Conservation (phyloP, 202 grass and related monocot species). For the Bolboschoenoplectus hybrid region DNA sequence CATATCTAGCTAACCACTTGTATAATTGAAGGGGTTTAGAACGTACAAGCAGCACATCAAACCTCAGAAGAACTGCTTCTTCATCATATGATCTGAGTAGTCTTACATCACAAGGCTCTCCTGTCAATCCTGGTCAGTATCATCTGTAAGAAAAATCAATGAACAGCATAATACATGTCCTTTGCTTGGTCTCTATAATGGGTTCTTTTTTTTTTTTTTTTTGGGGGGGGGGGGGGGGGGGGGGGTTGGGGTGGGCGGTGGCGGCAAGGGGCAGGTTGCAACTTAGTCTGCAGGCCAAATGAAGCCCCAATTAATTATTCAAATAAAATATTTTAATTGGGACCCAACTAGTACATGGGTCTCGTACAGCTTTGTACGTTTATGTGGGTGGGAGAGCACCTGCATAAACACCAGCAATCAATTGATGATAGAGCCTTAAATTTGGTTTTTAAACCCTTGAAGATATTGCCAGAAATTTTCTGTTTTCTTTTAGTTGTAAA, state of each 20-base stretch:
- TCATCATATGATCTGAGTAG: conserved; percentile 75
- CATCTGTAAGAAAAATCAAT: not conserved
- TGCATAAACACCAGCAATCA: not conserved
- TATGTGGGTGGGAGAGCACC: not conserved
- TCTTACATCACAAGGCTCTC: conserved; percentile 64
- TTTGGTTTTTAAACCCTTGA: not conserved
- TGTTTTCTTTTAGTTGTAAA: not conserved
- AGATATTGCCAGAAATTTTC: not conserved
- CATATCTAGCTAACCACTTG: conserved; percentile 10
- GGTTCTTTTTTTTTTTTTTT: not conserved
- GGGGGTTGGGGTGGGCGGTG: not conserved
- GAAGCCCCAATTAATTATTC: not conserved
- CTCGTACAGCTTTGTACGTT: too few relatives aligned
- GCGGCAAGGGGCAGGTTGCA: not conserved
- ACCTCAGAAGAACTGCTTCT: conserved; percentile 83
- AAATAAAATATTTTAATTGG: not conserved
- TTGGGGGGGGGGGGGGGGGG: not conserved
- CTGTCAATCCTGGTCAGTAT: conserved; percentile 68
- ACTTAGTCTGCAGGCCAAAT: not conserved
- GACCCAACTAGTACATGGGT: not conserved
- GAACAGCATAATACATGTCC: not conserved
- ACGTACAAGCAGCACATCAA: conserved; percentile 50
- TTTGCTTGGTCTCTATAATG: not conserved
- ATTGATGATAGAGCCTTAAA: not conserved
- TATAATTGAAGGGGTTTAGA: conserved; percentile 56